Evolutionary conservation across 1,139 yeast species (phyloP), one percentile per base, ranked within the genome.

Genomic region (Kurtzmaniella quercitrusa): DNA sequence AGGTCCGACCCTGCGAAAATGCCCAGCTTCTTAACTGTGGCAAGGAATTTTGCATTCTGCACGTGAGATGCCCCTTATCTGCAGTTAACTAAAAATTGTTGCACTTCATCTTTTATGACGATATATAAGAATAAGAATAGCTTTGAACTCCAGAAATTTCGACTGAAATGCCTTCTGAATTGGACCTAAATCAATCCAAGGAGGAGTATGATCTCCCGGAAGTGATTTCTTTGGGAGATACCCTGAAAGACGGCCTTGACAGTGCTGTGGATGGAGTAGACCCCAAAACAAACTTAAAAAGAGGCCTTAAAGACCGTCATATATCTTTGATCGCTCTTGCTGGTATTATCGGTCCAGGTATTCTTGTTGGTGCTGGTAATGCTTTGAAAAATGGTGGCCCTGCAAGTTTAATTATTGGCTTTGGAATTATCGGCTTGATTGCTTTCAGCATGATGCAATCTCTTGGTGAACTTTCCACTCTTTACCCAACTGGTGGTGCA

Each of bases 401-500:
- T 0, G 74, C 71, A 4, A 61, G 73, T 48, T 53, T 74, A 42
- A 54, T 74, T 17, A 58, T 73, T 26, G 71, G 75, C 4, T 74
- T 71, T 50, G 74, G 75, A 0, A 60, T 79, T 30, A 73, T 78
- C 42, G 84, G 83, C 12, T 46, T 78, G n/a, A 60, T 79, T 38
- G 83, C 81, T 0, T 66, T 78, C 34, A 61, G 76, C 8, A 76
- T 80, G 78, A 76, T 80, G 78, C 77, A 72, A 46, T 68, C 76
- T 15, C 63, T 80, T 47, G 84, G 84, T 35, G 85, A 80, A 51
- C 53, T 80, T 49, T 72, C 79, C 34, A 74, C 83, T 1, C 52
- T 69, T 26, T 76, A 73, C 42, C 77, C 78, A 3, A 63, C 73
- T 12, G 84, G 82, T 28, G 74, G 77, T 36, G 78, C 78, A 34